Base-by-base conservation (phyloP, 2,329 filamentous ascomycete species). In the Dactylellina cionopaga region DNA sequence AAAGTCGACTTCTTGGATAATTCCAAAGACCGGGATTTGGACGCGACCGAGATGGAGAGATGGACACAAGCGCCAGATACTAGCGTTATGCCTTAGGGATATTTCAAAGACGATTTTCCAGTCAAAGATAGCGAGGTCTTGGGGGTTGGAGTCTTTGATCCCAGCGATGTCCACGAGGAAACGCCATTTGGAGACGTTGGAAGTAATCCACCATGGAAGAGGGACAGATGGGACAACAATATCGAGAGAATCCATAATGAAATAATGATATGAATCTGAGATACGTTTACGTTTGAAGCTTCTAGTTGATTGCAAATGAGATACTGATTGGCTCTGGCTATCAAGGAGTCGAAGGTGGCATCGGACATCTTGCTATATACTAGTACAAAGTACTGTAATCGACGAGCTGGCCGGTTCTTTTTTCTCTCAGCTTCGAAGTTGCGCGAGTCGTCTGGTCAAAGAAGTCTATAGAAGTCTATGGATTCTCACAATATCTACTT, bases 31-130 rank as follows among this genome's bases (percentile, higher is more conserved):
- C 6, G 65, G 56, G n/a, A 63, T 37, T 17, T 62, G 37, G 13
- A 13, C 11, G n/a, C 19, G 2, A n/a, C 11, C 37, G 37, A 64
- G 24, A 19, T 24, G 17, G 13, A 60, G 13, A 7, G 51, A 44
- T 3, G 52, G 68, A 11, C 52, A 46, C 2, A 72, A 39, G 13
- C 52, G 59, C 68, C 68, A 72, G 15, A 46, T 54, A 17, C 68
- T 65, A 6, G 52, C 46, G 10, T 24, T 25, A 5, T 65, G 25
- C 3, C 68, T 46, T 37, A 72, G 59, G 13, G 68, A 33, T 17
- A 72, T 65, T 52, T 72, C 68, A 29, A 72, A 72, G 27, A 72
- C 39, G 13, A 72, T 55, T 41, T 72, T 72, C 68, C 68, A 72
- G 54, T 72, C 68, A 24, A 72, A 64, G 11, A 72, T 72, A 15